phyloP scores from a whole-genome alignment of 495 filamentous ascomycete genomes.

The Bacidia gigantensis region DNA sequence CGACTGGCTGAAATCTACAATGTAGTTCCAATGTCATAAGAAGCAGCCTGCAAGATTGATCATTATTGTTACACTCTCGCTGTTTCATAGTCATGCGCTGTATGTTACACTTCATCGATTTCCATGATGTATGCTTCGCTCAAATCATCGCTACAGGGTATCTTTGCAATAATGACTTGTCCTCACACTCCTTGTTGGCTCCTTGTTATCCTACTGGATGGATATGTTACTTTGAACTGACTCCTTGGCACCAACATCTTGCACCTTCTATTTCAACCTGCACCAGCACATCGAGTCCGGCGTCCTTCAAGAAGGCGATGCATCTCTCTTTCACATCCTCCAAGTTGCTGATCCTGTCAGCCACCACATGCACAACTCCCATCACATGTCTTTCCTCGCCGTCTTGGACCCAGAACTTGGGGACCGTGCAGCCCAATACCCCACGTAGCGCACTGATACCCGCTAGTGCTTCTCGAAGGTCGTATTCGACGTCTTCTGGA shows the following conservation, averaged over 20 bases:
- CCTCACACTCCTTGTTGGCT: no score
- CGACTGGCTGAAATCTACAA: constrained; percentile 10
- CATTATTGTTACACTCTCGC: no score
- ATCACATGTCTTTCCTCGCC: constrained; percentile 45
- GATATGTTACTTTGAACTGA: constrained; percentile 1
- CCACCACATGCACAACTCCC: constrained; percentile 75
- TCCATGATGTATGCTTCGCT: background rate
- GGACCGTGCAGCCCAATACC: constrained; percentile 72
- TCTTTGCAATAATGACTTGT: constrained; percentile 4
- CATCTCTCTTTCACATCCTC: constrained; percentile 66
- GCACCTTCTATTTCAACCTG: constrained; percentile 63
- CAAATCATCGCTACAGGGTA: constrained; percentile 2
- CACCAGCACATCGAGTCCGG: constrained; percentile 57
- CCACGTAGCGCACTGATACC: constrained; percentile 73
- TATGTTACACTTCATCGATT: no score
- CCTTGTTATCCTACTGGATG: no score
- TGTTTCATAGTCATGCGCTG: no score
- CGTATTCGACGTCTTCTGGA: constrained; percentile 78
- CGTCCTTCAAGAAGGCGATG: constrained; percentile 38
- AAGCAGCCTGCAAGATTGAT: no score
- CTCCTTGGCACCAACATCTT: constrained; percentile 57
- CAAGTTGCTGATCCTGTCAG: constrained; percentile 50
- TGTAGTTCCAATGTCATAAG: background rate
- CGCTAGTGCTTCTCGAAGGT: constrained; percentile 67
- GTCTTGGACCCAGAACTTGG: constrained; percentile 89